Evolutionary conservation across 345 rosid genomes (phyloP).

Genomic region (Garcia nutans): DNA sequence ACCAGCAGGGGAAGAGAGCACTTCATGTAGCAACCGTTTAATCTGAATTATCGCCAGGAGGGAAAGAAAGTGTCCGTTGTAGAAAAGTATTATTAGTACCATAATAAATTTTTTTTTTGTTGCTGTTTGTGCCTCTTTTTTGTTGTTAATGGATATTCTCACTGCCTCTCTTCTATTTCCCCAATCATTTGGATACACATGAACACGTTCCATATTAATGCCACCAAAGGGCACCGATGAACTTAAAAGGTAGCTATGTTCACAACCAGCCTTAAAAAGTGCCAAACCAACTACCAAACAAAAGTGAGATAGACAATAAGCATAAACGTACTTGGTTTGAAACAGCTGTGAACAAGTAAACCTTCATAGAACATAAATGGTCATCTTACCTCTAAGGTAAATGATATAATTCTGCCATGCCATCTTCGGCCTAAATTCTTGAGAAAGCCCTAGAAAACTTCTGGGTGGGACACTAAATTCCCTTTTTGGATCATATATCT

Average conservation of each 20-base stretch:
- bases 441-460: too few relatives aligned
- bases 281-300: too few relatives aligned
- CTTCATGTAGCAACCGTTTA: constrained; percentile 27
- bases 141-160: neutral
- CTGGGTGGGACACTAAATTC: too few relatives aligned
- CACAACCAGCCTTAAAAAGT: neutral
- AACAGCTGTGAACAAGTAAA: neutral
- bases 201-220: neutral
- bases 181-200: neutral
- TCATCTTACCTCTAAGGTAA: too few relatives aligned
- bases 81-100: neutral
- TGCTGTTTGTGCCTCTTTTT: neutral
- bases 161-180: neutral
- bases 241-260: neutral
- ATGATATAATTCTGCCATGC: too few relatives aligned
- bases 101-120: neutral
- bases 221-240: neutral
- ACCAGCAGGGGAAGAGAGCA: constrained; percentile 36
- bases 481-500: too few relatives aligned
- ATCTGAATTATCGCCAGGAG: neutral
- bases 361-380: too few relatives aligned
- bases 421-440: too few relatives aligned
- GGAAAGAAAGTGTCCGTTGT: neutral
- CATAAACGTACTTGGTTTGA: neutral
- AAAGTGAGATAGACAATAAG: neutral